A percentile compares a stretch with the other conserved stretches of the same genome.
phyloP scores from a whole-genome alignment of 805 yeast species.

The Jamesozyma lodderae region DNA sequence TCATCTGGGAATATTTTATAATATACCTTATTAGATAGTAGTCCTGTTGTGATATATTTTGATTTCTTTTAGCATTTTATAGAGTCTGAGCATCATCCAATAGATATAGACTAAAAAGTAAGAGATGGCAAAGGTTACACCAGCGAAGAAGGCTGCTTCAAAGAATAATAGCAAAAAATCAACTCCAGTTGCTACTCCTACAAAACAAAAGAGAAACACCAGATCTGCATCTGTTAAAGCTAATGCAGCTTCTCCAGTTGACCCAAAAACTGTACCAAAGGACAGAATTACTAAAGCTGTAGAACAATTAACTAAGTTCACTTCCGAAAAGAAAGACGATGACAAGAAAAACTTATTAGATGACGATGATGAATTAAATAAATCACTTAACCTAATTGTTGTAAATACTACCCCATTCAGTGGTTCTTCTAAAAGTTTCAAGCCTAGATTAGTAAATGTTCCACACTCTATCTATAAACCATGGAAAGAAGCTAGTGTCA shows the following conservation, averaged over 20 bases:
- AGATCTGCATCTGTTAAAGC: conserved; percentile 2
- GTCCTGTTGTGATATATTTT: too few relatives aligned
- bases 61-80: too few relatives aligned
- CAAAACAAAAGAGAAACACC: conserved; percentile 11
- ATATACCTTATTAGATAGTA: too few relatives aligned
- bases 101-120: too few relatives aligned
- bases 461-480: conserved; percentile 24
- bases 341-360: conserved; percentile 41
- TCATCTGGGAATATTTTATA: too few relatives aligned
- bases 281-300: conserved; percentile 43
- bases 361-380: conserved; percentile 41
- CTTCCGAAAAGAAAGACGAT: conserved; percentile 15
- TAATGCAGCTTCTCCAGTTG: neutral
- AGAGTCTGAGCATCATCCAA: too few relatives aligned
- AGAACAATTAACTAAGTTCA: conserved; percentile 55
- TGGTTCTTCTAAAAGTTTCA: conserved; percentile 42
- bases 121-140: too few relatives aligned
- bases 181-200: conserved; percentile 15
- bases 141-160: neutral
- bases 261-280: conserved; percentile 16
- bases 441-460: conserved; percentile 43
- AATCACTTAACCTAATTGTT: conserved; percentile 48
- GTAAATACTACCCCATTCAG: conserved; percentile 59
- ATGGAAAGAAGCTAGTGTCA: conserved; percentile 25
- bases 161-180: conserved; percentile 1